Percentiles rank a stretch among this genome's conserved stretches.
These are phyloP conservation scores for Sporothrix phasma DNA, from an alignment of 2,329 filamentous ascomycete genomes.

Conservation along the genomic window DNA sequence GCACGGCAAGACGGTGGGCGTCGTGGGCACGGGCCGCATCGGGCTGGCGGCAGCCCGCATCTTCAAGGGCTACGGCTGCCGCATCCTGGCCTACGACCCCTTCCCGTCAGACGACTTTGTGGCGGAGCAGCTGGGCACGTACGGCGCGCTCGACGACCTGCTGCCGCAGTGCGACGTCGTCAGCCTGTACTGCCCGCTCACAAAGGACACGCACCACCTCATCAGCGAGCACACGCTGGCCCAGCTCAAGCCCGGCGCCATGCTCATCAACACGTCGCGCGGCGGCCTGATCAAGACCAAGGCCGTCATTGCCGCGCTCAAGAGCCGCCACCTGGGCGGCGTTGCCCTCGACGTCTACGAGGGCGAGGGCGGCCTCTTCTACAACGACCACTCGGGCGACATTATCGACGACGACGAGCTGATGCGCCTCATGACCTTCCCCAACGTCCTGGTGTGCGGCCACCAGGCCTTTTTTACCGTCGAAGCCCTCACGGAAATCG, in stretches of 20 bases:
- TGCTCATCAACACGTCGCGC: constrained; percentile 59
- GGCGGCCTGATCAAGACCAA: constrained; percentile 53
- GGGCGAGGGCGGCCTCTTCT: constrained; percentile 53
- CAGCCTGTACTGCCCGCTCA: constrained; percentile 57
- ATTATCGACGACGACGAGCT: constrained; percentile 58
- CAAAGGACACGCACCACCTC: constrained; percentile 47
- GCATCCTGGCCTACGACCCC: constrained; percentile 51
- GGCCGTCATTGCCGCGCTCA: constrained; percentile 51
- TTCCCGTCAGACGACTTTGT: constrained; percentile 39
- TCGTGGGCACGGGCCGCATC: constrained; percentile 57
- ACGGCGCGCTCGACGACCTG: constrained; percentile 45
- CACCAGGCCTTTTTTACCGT: constrained; percentile 62
- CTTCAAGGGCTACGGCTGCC: constrained; percentile 55
- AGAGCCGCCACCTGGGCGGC: constrained; percentile 48
- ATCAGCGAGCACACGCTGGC: constrained; percentile 45
- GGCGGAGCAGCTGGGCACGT: constrained; percentile 36
- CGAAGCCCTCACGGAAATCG: constrained; percentile 55
- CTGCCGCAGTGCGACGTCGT: constrained; percentile 50
- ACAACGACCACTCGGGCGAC: constrained; percentile 53
- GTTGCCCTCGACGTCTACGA: constrained; percentile 62
- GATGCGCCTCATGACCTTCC: constrained; percentile 58
- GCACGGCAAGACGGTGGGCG: constrained; percentile 54
- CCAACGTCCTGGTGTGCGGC: constrained; percentile 55
- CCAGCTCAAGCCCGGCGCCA: constrained; percentile 47
- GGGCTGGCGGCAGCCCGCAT: constrained; percentile 52